Conservation (phyloP, 805 yeast species). For the Yueomyces sinensis region DNA sequence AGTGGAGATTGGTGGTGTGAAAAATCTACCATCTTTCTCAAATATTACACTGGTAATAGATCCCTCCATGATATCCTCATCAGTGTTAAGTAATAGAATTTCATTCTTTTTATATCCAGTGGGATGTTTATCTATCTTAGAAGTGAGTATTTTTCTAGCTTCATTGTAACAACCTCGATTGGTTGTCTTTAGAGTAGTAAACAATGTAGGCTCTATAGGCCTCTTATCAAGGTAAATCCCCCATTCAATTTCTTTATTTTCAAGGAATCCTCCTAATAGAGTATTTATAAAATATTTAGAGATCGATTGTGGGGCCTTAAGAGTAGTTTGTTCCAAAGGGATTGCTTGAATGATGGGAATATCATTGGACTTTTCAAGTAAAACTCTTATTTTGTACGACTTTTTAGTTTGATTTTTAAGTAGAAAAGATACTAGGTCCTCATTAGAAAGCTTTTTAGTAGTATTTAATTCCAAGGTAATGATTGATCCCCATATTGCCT, state of each 20-base stretch:
- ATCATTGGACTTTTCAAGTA: conserved; percentile 26
- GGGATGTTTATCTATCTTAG: conserved; percentile 18
- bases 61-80: conserved; percentile 61
- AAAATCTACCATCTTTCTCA: conserved; percentile 32
- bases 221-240: conserved; percentile 47
- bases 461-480: no score
- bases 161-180: conserved; percentile 45
- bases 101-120: conserved; percentile 32
- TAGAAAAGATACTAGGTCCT: no score
- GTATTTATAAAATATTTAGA: conserved; percentile 18
- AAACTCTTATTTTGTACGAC: conserved; percentile 34
- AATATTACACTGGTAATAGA: conserved; percentile 73
- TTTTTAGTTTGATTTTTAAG: not conserved
- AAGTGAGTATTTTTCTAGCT: conserved; percentile 36
- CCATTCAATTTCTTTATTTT: conserved; percentile 29
- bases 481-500: no score
- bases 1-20: conserved; percentile 63
- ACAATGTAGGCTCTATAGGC: conserved; percentile 47
- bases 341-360: conserved; percentile 28
- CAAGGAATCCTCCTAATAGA: conserved; percentile 13
- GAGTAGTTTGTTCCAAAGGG: conserved; percentile 12
- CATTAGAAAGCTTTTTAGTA: no score
- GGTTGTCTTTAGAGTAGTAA: conserved; percentile 84
- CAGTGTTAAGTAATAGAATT: conserved; percentile 54
- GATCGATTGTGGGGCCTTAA: not conserved